These are phyloP conservation scores for Xanthoparmelia taractica DNA, from an alignment of 495 filamentous ascomycete species.

Conservation along the genomic window DNA sequence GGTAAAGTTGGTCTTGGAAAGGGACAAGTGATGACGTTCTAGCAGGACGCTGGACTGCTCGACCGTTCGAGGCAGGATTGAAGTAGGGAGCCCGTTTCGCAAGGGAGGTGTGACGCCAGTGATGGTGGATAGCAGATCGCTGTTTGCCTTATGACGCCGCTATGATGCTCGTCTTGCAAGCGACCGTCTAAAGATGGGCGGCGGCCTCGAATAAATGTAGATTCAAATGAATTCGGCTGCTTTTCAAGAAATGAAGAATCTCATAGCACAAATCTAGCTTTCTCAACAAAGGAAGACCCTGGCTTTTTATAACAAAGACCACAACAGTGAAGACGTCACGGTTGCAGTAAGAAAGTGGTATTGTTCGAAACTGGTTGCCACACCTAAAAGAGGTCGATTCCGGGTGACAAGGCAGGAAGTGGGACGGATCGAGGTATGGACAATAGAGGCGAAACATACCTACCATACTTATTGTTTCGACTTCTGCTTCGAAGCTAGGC, in stretches of 20 bases:
- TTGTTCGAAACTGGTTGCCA: background rate
- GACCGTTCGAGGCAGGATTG: no score
- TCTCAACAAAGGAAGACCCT: background rate
- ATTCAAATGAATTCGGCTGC: no score
- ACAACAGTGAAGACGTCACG: background rate
- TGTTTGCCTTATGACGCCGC: background rate
- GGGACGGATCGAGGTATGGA: background rate
- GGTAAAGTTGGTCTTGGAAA: background rate
- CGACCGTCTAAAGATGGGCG: no score
- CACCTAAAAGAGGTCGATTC: background rate
- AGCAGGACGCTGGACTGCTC: no score
- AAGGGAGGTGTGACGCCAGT: background rate
- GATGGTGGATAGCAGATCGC: background rate
- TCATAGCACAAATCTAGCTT: background rate
- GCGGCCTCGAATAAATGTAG: no score
- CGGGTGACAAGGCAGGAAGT: background rate
- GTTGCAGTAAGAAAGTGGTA: background rate
- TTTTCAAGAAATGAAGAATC: no score
- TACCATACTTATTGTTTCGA: background rate
- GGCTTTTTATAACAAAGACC: background rate
- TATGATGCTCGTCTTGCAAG: no score
- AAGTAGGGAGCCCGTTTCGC: no score
- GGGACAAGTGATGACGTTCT: no score
- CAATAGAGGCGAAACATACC: background rate
- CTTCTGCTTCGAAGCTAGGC: background rate